Evolutionary conservation across 2,329 filamentous ascomycete species (phyloP).

Genomic region (Cyphellophora attinorum): DNA sequence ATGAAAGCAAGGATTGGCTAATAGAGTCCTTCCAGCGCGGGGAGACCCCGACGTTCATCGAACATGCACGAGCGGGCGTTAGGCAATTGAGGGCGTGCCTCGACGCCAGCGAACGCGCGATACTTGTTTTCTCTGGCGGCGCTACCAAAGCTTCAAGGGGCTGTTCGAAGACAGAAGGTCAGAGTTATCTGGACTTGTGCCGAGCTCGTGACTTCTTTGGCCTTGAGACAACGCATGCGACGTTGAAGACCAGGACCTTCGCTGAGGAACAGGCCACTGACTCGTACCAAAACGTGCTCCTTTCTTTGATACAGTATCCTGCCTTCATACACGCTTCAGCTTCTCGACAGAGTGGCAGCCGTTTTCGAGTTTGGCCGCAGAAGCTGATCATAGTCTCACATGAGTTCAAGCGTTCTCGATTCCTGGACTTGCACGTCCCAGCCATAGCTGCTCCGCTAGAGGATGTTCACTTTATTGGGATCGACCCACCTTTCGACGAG

Average conservation of each 20-base stretch:
- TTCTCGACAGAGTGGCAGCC: too few species aligned
- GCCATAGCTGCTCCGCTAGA: slow-evolving; percentile 41
- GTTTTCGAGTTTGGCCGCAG: too few species aligned
- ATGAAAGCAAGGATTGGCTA: slow-evolving; percentile 36
- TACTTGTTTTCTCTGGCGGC: slow-evolving; percentile 67
- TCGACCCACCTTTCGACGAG: slow-evolving; percentile 49
- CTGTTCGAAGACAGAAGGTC: not conserved
- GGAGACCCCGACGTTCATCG: slow-evolving; percentile 70
- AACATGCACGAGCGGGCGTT: slow-evolving; percentile 61
- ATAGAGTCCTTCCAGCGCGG: slow-evolving; percentile 68
- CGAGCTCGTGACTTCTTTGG: slow-evolving; percentile 10
- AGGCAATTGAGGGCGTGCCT: slow-evolving; percentile 28
- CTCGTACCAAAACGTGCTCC: slow-evolving; percentile 76
- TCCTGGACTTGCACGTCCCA: slow-evolving; percentile 54
- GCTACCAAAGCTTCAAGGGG: slow-evolving; percentile 10
- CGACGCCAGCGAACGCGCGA: slow-evolving; percentile 32
- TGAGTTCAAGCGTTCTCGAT: slow-evolving; percentile 56
- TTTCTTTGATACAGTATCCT: slow-evolving; percentile 54
- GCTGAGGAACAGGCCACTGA: slow-evolving; percentile 68
- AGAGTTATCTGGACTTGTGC: slow-evolving; percentile 5
- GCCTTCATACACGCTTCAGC: slow-evolving; percentile 11
- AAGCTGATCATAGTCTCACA: slow-evolving; percentile 58
- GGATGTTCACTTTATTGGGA: slow-evolving; percentile 46
- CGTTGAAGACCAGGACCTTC: slow-evolving; percentile 33
- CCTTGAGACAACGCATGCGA: slow-evolving; percentile 5